Conservation (phyloP, 169 alveolate genomes). For the Plasmodium reichenowi region DNA sequence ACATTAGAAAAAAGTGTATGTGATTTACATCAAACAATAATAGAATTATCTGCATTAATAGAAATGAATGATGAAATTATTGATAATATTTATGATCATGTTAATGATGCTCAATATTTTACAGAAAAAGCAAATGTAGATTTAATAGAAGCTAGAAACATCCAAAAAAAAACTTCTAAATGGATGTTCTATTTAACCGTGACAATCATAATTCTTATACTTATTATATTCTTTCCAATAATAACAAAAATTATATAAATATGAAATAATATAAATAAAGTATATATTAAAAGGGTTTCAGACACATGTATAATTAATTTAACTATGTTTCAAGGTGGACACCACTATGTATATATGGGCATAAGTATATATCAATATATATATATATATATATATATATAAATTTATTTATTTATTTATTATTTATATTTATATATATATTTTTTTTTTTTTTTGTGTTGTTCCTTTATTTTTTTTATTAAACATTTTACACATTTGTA, state of each 20-base stretch:
- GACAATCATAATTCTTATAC: constrained; percentile 26
- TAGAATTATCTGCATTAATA: constrained; percentile 60
- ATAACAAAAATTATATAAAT: constrained; percentile 31
- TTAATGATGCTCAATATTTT: constrained; percentile 68
- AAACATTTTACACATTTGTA: no score
- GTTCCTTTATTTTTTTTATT: no score
- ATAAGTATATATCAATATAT: no score
- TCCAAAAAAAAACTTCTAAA: constrained; percentile 46
- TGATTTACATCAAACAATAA: constrained; percentile 71
- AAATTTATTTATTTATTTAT: no score
- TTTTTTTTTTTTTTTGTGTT: no score
- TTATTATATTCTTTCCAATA: constrained; percentile 46
- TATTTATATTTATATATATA: no score
- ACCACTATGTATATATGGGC: no score
- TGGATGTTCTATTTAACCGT: constrained; percentile 68
- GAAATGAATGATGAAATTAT: constrained; percentile 74
- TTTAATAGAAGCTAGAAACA: constrained; percentile 60
- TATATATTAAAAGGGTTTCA: no score
- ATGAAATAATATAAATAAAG: not conserved
- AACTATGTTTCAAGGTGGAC: no score
- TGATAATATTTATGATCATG: constrained; percentile 46
- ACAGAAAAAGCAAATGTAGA: constrained; percentile 76
- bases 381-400: no score
- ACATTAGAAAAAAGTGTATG: constrained; percentile 67
- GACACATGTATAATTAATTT: not conserved